Conservation (phyloP, 2,329 filamentous ascomycete genomes). For the Ceratocystis diversiconidia region DNA sequence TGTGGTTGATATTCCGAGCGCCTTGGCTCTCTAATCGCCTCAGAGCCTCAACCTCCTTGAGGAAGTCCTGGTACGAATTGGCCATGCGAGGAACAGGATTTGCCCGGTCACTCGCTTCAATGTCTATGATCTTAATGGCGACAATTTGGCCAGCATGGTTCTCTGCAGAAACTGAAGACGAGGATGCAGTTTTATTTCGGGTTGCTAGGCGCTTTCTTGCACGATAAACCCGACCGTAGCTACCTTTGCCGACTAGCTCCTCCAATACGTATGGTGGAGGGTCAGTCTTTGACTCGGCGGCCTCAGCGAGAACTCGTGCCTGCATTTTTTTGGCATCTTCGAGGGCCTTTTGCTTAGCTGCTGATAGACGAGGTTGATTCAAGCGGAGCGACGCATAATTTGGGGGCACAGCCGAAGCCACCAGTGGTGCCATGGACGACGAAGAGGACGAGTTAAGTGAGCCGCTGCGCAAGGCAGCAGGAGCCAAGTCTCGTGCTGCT, state of each 20-base stretch:
- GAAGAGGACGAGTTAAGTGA: background rate
- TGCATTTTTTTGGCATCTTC: slow-evolving; percentile 61
- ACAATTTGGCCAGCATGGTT: slow-evolving; percentile 38
- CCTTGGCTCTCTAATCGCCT: slow-evolving; percentile 59
- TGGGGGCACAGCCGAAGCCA: background rate
- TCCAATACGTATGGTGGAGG: slow-evolving; percentile 53
- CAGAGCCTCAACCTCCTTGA: slow-evolving; percentile 55
- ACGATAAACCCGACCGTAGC: slow-evolving; percentile 62
- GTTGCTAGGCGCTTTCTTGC: slow-evolving; percentile 26
- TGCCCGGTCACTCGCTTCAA: slow-evolving; percentile 56
- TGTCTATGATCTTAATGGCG: slow-evolving; percentile 71
- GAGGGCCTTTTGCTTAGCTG: slow-evolving; percentile 44
- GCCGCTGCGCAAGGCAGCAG: background rate
- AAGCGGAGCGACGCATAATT: background rate
- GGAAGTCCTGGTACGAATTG: slow-evolving; percentile 54
- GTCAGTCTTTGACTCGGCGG: slow-evolving; percentile 43
- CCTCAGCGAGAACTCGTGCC: slow-evolving; percentile 46
- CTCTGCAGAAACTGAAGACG: background rate
- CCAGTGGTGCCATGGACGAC: background rate
- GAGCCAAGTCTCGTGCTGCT: background rate
- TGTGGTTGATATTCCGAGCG: slow-evolving; percentile 66
- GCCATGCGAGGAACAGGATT: slow-evolving; percentile 45
- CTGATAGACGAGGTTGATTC: slow-evolving; percentile 27
- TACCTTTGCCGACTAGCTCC: slow-evolving; percentile 62
- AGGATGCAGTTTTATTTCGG: slow-evolving; percentile 20